Base-by-base conservation (phyloP, 2,329 filamentous ascomycete genomes). In the Aspergillus fructus region DNA sequence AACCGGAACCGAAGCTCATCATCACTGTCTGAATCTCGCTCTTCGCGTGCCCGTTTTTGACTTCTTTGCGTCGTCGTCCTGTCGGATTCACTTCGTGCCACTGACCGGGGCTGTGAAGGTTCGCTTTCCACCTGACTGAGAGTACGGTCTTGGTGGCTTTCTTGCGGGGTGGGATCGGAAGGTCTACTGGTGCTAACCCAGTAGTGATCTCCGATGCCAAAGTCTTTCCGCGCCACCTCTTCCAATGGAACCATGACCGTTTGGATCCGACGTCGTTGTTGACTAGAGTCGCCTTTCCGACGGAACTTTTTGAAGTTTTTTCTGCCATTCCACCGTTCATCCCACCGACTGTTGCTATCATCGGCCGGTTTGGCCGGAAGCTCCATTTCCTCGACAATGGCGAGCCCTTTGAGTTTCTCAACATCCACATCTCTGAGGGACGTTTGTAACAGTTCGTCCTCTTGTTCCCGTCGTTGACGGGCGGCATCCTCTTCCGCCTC, bases 251-350 rank as follows among this genome's bases (percentile, higher is more conserved):
- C 85, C 40, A 96, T 89, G 34, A 89, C 81, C 15, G 78, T 79
- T 58, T 81, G 79, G 4, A 77, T 64, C 34, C 77, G 74, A 34
- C 75, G 74, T n/a, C 76, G 74, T 48, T 68, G 64, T 49, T 64
- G 65, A 7, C 68, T 64, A 0, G 73, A 52, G 60, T 71, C 68
- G 64, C 74, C 65, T 55, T 71, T 70, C 47, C 71, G 65, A 39
- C 74, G 59, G 69, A 99, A 99, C 66, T 86, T 89, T 73, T 99
- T 99, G 78, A 96, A 99, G 69, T 99, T 97, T 74, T 91, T 93
- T 43, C 93, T 83, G 0, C 93, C 94, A 70, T 97, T 96, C 94
- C 94, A 99, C 40, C 82, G 82, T 1, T 91, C 86, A 63, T 97
- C 85, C 93, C 93, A 97, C 41, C 90, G 82, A 19, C 39, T 12